Evolutionary conservation across 148 eudicot genomes (phyloP).

Genomic region (Polygonum aviculare): DNA sequence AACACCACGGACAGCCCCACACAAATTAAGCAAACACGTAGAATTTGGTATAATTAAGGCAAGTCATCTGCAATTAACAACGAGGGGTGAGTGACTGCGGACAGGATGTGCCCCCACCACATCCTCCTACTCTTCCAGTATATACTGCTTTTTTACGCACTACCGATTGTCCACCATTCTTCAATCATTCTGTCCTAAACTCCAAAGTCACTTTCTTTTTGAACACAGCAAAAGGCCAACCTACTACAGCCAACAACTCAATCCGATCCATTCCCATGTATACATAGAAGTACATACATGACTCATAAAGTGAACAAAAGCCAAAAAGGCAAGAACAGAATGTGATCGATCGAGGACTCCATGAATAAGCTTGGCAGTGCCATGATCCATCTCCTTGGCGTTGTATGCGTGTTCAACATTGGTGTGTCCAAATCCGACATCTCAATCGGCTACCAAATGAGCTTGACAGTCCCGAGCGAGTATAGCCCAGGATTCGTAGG

Average conservation of each 20-base stretch:
- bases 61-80: background rate
- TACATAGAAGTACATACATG: background rate
- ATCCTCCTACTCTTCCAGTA: background rate
- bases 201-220: background rate
- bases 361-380: background rate
- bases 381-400: background rate
- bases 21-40: background rate
- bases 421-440: constrained; percentile 33
- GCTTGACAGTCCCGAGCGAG: constrained; percentile 50
- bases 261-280: background rate
- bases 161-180: background rate
- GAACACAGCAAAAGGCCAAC: background rate
- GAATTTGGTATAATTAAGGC: background rate
- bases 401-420: background rate
- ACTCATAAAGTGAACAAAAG: too few relatives aligned
- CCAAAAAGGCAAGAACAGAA: background rate
- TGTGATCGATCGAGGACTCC: background rate
- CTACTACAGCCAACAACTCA: background rate
- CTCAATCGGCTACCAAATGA: constrained; percentile 42
- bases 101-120: background rate
- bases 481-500: constrained; percentile 54
- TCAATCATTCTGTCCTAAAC: background rate
- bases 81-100: background rate
- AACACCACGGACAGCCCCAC: background rate
- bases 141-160: background rate